phyloP scores from a whole-genome alignment of 345 rosid genomes.

The Salix exigua region DNA sequence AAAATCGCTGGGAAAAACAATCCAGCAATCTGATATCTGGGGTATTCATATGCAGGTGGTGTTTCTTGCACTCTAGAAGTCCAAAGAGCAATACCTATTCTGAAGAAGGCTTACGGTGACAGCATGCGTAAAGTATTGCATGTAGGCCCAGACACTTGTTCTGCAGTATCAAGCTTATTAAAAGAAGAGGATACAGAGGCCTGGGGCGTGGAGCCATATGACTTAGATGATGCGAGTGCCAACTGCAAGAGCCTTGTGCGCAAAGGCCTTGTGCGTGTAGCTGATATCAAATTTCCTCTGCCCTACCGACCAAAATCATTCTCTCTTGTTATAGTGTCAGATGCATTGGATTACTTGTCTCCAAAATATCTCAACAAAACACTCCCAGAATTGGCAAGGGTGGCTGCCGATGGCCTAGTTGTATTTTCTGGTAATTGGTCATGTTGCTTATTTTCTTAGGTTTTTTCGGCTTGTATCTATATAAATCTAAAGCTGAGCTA shows the following conservation, averaged over 20 bases:
- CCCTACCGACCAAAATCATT: conserved; percentile 88
- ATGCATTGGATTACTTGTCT: conserved; percentile 86
- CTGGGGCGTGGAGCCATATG: conserved; percentile 99
- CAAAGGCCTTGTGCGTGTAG: conserved; percentile 84
- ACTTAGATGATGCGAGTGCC: conserved; percentile 82
- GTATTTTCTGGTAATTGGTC: conserved; percentile 64
- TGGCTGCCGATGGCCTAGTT: conserved; percentile 71
- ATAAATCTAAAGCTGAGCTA: too few species aligned
- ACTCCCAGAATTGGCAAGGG: conserved; percentile 86
- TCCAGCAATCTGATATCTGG: neutral
- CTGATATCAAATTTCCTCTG: conserved; percentile 87
- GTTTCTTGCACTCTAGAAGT: conserved; percentile 77
- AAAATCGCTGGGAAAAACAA: neutral
- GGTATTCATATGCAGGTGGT: conserved; percentile 45
- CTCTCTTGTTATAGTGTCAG: conserved; percentile 90
- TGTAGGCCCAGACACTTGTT: conserved; percentile 92
- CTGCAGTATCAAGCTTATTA: conserved; percentile 70
- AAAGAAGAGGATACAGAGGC: conserved; percentile 92
- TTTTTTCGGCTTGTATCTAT: neutral
- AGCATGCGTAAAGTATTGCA: conserved; percentile 90
- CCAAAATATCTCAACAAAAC: conserved; percentile 91
- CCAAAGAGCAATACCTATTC: conserved; percentile 69
- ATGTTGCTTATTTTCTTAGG: neutral
- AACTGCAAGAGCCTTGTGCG: conserved; percentile 76
- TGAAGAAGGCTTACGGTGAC: conserved; percentile 86